Conservation (phyloP, 331 rosid genomes). For the Pyrus hybrid region DNA sequence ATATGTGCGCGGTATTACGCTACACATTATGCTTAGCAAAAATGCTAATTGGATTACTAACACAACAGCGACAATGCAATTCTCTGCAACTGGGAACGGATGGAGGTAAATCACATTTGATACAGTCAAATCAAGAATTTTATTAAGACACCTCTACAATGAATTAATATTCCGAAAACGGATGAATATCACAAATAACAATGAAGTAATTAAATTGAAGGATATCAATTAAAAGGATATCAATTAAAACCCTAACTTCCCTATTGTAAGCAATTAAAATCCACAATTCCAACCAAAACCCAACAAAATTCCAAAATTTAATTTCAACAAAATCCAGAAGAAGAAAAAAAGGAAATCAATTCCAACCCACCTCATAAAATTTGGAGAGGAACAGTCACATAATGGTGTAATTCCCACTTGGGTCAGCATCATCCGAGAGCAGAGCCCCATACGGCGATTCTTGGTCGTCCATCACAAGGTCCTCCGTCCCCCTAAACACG, state of each 20-base stretch:
- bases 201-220: background rate
- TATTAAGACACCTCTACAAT: background rate
- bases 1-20: background rate
- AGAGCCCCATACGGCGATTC: constrained; percentile 59
- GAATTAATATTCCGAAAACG: background rate
- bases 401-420: constrained; percentile 37
- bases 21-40: background rate
- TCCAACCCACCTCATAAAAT: constrained; percentile 4
- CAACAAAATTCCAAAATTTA: background rate
- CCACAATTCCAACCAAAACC: background rate
- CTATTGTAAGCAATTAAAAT: background rate
- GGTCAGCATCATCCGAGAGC: constrained; percentile 17
- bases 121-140: background rate
- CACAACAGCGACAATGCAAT: background rate
- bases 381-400: constrained; percentile 26
- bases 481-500: constrained; percentile 47
- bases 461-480: constrained; percentile 42
- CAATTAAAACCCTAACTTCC: background rate
- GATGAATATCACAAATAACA: background rate
- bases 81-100: background rate
- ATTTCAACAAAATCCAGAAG: background rate
- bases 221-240: too few species aligned
- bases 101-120: background rate
- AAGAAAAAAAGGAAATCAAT: background rate
- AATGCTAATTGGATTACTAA: background rate